These are phyloP conservation scores for Coprinopsis sp. DNA, from an alignment of 768 basidiomycete species.

Conservation along the genomic window DNA sequence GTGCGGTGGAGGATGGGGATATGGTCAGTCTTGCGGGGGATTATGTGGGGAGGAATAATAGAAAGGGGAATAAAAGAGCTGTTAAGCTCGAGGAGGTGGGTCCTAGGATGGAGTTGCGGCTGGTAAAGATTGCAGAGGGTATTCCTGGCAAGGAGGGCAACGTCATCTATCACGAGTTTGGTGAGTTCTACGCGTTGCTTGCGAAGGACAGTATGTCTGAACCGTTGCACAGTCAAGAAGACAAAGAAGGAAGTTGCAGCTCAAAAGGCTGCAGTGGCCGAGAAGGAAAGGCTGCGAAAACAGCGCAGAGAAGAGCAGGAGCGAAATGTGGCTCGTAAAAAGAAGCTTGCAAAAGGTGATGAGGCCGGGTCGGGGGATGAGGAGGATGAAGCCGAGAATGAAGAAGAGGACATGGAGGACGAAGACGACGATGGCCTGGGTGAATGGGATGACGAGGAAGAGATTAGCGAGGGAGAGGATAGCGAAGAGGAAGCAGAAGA, in stretches of 20 bases:
- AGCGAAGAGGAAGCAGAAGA: constrained; percentile 35
- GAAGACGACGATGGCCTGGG: constrained; percentile 34
- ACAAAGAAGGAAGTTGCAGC: constrained; percentile 67
- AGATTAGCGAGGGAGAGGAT: constrained; percentile 53
- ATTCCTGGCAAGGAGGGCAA: constrained; percentile 89
- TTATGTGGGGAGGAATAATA: constrained; percentile 93
- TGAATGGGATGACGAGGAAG: constrained; percentile 56
- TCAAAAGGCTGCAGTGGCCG: constrained; percentile 70
- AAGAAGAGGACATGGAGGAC: constrained; percentile 36
- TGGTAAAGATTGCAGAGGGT: constrained; percentile 94
- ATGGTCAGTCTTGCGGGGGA: constrained; percentile 84
- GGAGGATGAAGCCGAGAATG: constrained; percentile 37
- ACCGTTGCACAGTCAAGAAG: constrained; percentile 71
- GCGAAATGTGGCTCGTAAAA: constrained; percentile 73
- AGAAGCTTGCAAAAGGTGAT: constrained; percentile 47
- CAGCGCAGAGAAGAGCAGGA: constrained; percentile 87
- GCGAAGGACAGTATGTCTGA: constrained; percentile 3
- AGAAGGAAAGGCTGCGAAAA: constrained; percentile 69
- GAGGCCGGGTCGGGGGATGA: constrained; percentile 29
- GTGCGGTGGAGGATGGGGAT: constrained; percentile 83
- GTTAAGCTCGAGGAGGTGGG: constrained; percentile 92
- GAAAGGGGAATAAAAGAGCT: constrained; percentile 85
- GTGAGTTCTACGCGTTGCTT: constrained; percentile 41
- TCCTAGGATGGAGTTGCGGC: constrained; percentile 86
- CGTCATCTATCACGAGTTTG: constrained; percentile 92